Evolutionary conservation across 352 stramenopile genomes (phyloP).

Genomic region (Pythium folliculosum): DNA sequence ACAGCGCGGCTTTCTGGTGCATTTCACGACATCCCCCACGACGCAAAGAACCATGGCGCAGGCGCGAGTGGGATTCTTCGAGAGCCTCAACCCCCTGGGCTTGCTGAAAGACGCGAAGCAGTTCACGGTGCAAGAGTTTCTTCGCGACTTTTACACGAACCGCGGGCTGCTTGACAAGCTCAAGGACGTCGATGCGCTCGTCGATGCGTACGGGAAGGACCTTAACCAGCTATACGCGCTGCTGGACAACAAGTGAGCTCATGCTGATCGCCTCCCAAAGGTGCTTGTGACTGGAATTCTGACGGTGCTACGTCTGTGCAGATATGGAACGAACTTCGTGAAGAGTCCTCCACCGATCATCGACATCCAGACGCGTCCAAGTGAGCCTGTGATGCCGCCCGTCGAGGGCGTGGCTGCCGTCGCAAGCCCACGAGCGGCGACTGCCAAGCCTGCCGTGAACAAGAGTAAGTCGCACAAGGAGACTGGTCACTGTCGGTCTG

Average conservation of each 20-base stretch:
- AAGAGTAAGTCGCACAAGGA: slow-evolving; percentile 49
- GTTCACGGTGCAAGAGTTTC: slow-evolving; percentile 60
- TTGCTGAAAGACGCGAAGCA: slow-evolving; percentile 56
- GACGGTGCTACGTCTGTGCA: slow-evolving; percentile 16
- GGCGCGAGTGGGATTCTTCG: slow-evolving; percentile 45
- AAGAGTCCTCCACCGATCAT: slow-evolving; percentile 50
- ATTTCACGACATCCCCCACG: not conserved
- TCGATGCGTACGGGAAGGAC: slow-evolving; percentile 50
- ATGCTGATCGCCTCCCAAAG: not conserved
- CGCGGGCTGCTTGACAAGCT: slow-evolving; percentile 65
- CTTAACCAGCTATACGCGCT: slow-evolving; percentile 59
- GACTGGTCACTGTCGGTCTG: not conserved
- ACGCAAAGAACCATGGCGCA: slow-evolving; percentile 13
- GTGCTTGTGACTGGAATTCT: not conserved
- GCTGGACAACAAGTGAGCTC: slow-evolving; percentile 68
- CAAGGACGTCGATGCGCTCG: slow-evolving; percentile 64
- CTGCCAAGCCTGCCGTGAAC: slow-evolving; percentile 52
- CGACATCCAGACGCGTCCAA: slow-evolving; percentile 31
- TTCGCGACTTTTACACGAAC: slow-evolving; percentile 75
- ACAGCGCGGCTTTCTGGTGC: not conserved
- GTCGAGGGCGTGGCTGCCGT: not conserved
- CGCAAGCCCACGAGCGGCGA: slow-evolving; percentile 25
- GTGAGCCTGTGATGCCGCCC: slow-evolving; percentile 30
- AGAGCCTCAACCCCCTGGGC: slow-evolving; percentile 54
- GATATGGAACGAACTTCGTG: slow-evolving; percentile 64